Base-by-base conservation (phyloP, 2,329 filamentous ascomycete genomes). In the Pseudocercospora cruenta region DNA sequence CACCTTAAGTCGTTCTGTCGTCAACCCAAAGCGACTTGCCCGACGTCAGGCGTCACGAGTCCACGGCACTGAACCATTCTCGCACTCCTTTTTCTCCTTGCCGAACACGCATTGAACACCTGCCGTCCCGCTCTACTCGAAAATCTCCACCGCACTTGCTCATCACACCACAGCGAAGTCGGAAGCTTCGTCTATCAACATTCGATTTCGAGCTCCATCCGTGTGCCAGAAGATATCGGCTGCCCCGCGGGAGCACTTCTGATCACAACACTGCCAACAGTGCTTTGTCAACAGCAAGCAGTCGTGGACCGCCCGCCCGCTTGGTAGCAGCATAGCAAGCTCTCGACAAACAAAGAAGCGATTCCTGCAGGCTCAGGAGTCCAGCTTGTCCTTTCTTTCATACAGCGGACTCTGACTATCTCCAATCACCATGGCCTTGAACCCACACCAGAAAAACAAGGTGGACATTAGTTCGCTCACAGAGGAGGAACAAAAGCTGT, bases 371-470 rank as follows among this genome's bases (percentile, higher is more conserved):
- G 55, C 22, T 43, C 55, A 58, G 55, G 55, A 43, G 33, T n/a
- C 28, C 45, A 53, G 26, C n/a, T 16, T 53, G 21, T 12, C 10
- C 16, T 36, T n/a, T 24, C 9, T 7, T 58, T 7, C 55, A 16
- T 1, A 58, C 33, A 58, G 0, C 31, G 4, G 12, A 39, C 9
- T 14, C 19, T 8, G 16, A 43, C 39, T 19, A 6, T 59, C 16
- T 4, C 4, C n/a, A 58, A 10, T 19, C 63, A 65, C 22, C 7
- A 72, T 70, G 70, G 71, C 71, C 24, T 58, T 98, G 93, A 97
- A 97, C 81, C 94, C 94, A 74, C 93, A 94, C 80, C 92, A 97
- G 86, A 94, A 96, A 87, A 97, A 97, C 87, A 98, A 99, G 86
- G 87, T 98, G 76, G 95, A 99, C 82, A 87, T 97, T 82, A 94